phyloP scores from a whole-genome alignment of 225 moss, liverwort and hornwort species.

The Anthoceros angustus region DNA sequence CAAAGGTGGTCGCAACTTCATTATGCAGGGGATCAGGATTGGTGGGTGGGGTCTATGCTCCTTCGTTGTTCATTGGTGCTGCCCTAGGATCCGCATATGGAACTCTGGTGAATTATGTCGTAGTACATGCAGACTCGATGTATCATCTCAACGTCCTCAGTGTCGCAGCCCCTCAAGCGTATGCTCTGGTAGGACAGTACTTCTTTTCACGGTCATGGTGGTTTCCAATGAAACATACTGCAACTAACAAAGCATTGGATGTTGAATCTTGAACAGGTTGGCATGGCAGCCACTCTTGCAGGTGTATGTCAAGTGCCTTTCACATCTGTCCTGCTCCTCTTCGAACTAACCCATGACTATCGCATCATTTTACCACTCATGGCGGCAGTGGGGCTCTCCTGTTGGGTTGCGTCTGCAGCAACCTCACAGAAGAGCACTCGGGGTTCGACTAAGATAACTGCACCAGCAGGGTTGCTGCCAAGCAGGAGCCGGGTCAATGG shows the following conservation, averaged over 20 bases:
- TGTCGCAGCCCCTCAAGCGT: conserved; percentile 94
- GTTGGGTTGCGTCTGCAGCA: conserved; percentile 79
- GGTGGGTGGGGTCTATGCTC: conserved; percentile 97
- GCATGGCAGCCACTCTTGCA: conserved; percentile 95
- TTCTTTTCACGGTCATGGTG: not conserved
- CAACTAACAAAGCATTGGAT: not conserved
- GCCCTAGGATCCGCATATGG: conserved; percentile 97
- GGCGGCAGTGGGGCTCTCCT: conserved; percentile 90
- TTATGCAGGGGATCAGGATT: conserved; percentile 88
- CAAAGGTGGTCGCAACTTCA: conserved; percentile 74
- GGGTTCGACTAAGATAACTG: not conserved
- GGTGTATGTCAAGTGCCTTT: conserved; percentile 98
- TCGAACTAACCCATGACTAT: conserved; percentile 91
- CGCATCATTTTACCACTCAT: conserved; percentile 92
- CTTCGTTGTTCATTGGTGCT: conserved; percentile 87
- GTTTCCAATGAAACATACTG: not conserved
- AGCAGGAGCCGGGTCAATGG: not conserved
- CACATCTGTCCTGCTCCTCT: conserved; percentile 77
- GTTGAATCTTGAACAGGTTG: conserved; percentile 39
- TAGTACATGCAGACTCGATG: conserved; percentile 50
- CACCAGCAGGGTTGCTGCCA: not conserved
- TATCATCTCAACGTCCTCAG: conserved; percentile 76
- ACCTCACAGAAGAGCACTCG: not conserved
- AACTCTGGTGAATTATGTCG: conserved; percentile 43
- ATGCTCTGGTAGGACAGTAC: conserved; percentile 53